These are phyloP conservation scores for Saprolegnia diclina DNA, from an alignment of 352 stramenopile species.

Conservation along the genomic window DNA sequence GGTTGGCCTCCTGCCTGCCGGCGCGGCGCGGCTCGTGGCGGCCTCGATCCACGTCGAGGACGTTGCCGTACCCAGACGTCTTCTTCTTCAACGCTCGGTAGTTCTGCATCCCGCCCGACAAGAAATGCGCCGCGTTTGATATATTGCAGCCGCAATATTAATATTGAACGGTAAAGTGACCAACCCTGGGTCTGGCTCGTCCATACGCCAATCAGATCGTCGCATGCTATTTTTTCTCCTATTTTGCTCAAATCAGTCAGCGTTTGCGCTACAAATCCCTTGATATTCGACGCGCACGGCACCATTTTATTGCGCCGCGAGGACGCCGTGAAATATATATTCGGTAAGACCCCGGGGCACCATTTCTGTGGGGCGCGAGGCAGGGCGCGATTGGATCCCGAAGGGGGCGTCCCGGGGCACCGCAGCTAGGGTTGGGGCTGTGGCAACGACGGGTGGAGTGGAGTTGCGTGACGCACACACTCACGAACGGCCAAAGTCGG, in stretches of 20 bases:
- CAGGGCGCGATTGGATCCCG: not conserved
- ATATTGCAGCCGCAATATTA: too few relatives aligned
- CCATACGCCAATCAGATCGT: too few relatives aligned
- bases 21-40: not conserved
- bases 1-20: not conserved
- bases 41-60: not conserved
- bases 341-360: too few relatives aligned
- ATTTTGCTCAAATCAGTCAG: too few relatives aligned
- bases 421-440: not conserved
- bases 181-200: too few relatives aligned
- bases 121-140: not conserved
- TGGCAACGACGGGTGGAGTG: not conserved
- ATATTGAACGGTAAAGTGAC: too few relatives aligned
- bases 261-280: too few relatives aligned
- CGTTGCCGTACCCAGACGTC: not conserved
- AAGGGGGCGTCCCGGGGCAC: not conserved
- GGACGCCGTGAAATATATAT: too few relatives aligned
- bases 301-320: too few relatives aligned
- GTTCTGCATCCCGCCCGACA: slow-evolving; percentile 20
- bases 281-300: too few relatives aligned
- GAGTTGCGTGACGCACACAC: not conserved
- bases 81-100: slow-evolving; percentile 28
- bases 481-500: not conserved
- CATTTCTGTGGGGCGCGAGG: too few relatives aligned
- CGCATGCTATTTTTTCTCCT: too few relatives aligned